Evolutionary conservation across 805 yeast species (phyloP).

Genomic region (Schwanniomyces vanrijiae): DNA sequence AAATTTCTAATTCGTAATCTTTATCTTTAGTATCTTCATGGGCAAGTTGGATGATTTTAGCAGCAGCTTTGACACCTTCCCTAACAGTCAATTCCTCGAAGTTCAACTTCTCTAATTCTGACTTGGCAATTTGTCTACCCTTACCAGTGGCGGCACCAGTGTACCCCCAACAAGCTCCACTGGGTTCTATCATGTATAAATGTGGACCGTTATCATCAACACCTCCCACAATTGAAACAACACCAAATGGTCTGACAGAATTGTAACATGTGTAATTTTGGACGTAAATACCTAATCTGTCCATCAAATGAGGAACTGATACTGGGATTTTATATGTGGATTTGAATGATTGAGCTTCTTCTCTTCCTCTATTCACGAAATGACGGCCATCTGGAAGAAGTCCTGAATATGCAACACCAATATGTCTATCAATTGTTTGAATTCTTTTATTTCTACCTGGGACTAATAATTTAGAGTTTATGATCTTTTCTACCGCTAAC

Average conservation of each 20-base stretch:
- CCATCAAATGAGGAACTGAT: conserved; percentile 78
- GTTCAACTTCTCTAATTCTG: conserved; percentile 90
- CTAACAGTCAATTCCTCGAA: conserved; percentile 63
- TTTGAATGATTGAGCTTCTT: conserved; percentile 81
- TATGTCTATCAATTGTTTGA: conserved; percentile 89
- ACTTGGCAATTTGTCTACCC: conserved; percentile 97
- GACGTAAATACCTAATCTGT: conserved; percentile 84
- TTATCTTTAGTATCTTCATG: conserved; percentile 98
- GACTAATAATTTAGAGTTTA: conserved; percentile 81
- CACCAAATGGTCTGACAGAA: conserved; percentile 97
- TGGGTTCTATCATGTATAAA: conserved; percentile 95
- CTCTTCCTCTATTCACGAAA: conserved; percentile 87
- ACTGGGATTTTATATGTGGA: conserved; percentile 73
- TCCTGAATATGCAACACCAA: conserved; percentile 95
- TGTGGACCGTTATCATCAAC: conserved; percentile 88
- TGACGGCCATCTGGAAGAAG: conserved; percentile 96
- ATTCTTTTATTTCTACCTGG: conserved; percentile 88
- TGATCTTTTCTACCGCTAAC: conserved; percentile 94
- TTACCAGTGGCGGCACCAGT: conserved; percentile 97
- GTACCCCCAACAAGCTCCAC: conserved; percentile 97
- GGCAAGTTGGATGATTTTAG: conserved; percentile 86
- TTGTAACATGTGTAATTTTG: conserved; percentile 95
- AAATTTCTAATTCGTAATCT: conserved; percentile 90
- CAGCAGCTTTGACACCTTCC: conserved; percentile 92
- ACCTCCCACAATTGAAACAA: conserved; percentile 91